Base-by-base conservation (phyloP, 306 rosid genomes). In the Citrullus amarus region DNA sequence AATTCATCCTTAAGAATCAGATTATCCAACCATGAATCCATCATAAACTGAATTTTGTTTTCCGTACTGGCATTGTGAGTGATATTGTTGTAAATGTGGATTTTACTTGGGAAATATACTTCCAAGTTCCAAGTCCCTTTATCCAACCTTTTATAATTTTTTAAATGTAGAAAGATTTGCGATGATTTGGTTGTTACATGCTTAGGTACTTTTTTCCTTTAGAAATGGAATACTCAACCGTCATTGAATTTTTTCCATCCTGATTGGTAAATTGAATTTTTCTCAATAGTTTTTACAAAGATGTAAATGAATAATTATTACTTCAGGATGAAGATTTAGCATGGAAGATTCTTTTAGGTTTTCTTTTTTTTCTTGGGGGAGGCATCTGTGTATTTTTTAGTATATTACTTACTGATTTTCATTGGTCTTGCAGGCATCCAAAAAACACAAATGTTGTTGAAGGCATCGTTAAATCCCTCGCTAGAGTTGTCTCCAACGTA, bases 391-490 rank as follows among this genome's bases (percentile, higher is more conserved):
- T 66, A 71, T 58, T 22, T 58, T 63, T 6, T 51, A 18, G 17
- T 44, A 48, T 72, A 34, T 79, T 78, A 77, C 43, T 55, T 80
- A 15, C 75, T 60, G 56, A 76, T 75, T 87, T 56, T 76, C 48
- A 60, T 66, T 62, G 80, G 78, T 66, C 71, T 82, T 79, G 57
- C 78, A 94, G 98, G 96, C 80, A 94, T 80, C 98, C 96, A 36
- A 92, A 94, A 82, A 94, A 92, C 81, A 94, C 98, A 77, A 94
- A 92, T 87, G 92, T 94, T 78, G 96, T 92, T 82, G 98, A 92
- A 86, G 98, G 95, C 78, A 91, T 94, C 83, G 95, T 94, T 81
- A 94, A 94, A 88, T 96, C 93, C 84, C 93, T 94, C 57, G 96
- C 97, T 71, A 87, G 98, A 86, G 96, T 94, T 79, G 95, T 94